A percentile compares a stretch with the other conserved stretches of the same genome.
These are phyloP conservation scores for Vitis hybrid DNA, from an alignment of 177 flowering plant species.

Conservation along the genomic window DNA sequence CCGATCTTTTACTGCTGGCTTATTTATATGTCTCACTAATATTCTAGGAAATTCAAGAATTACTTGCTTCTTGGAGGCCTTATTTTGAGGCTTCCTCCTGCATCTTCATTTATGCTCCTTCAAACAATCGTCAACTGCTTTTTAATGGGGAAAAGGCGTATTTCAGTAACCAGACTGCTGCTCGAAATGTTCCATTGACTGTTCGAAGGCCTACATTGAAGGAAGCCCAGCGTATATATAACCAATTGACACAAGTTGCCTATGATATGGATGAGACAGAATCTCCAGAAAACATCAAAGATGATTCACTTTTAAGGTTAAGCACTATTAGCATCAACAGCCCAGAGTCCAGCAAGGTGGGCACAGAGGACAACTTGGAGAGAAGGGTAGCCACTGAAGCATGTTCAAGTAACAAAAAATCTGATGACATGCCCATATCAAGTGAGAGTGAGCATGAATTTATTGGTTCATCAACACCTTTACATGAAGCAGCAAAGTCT, in stretches of 20 bases:
- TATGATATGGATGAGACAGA: slow-evolving; percentile 47
- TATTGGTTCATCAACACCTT: slow-evolving; percentile 47
- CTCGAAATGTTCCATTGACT: slow-evolving; percentile 62
- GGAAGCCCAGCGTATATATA: slow-evolving; percentile 73
- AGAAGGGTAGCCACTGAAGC: slow-evolving; percentile 24
- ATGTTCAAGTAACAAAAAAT: slow-evolving; percentile 19
- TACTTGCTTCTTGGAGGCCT: slow-evolving; percentile 82
- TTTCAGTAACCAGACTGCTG: slow-evolving; percentile 44
- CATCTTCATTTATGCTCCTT: slow-evolving; percentile 72
- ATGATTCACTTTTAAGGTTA: slow-evolving; percentile 13
- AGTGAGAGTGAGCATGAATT: slow-evolving; percentile 36
- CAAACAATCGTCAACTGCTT: slow-evolving; percentile 71
- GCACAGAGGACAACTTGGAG: slow-evolving; percentile 19
- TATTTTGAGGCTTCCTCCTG: slow-evolving; percentile 73
- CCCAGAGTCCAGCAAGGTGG: slow-evolving; percentile 19
- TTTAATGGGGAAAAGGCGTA: slow-evolving; percentile 70
- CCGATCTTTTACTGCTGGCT: slow-evolving; percentile 5
- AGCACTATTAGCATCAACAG: slow-evolving; percentile 5
- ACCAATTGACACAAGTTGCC: slow-evolving; percentile 49
- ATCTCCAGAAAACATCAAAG: slow-evolving; percentile 14
- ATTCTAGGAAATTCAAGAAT: slow-evolving; percentile 72
- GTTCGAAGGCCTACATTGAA: slow-evolving; percentile 89
- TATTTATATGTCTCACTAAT: not conserved
- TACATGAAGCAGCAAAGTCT: slow-evolving; percentile 78
- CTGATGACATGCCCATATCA: slow-evolving; percentile 27